Base-by-base conservation (phyloP, 306 rosid genomes). In the Cucurbita argyrosperma region DNA sequence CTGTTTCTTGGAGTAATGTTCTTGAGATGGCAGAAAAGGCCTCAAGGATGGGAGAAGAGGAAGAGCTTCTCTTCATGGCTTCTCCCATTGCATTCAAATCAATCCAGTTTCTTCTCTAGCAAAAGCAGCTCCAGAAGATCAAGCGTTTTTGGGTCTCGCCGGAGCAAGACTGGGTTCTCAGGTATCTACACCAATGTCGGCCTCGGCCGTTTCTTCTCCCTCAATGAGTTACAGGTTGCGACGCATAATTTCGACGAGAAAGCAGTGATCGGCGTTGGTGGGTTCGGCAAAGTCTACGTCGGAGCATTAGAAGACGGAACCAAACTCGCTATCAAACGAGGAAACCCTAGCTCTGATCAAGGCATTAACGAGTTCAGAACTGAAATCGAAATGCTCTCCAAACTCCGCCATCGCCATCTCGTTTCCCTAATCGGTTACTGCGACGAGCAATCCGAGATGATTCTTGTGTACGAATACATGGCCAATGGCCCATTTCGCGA, bases 381-480 rank as follows among this genome's bases (percentile, higher is more conserved):
- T 0, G 97, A 93, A 72, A 77, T 93, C 42, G 85, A 85, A 52
- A 88, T 87, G 93, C 90, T 93, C 10, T 93, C 96, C 3, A 89
- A 89, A 79, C 85, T 93, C 9, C 83, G 98, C 9, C 98, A 93
- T 74, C 87, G 96, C 62, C 96, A 90, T 83, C 85, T 90, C n/a
- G 96, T 93, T 54, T 93, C 98, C 0, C 46, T 93, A 4, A 86
- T 93, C 14, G 97, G 98, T 0, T 89, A 73, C 74, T 93, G 97
- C 39, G 93, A 93, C 49, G 97, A 90, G 71, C 74, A 87, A 12
- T 76, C 85, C 7, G 97, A 93, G 84, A 90, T 93, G 98, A 81
- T 93, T 74, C 87, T 93, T 5, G 97, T 93, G 0, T 90, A 90
- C 9, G 98, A 93, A 60, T 86, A 87, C 85, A 89, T 93, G 96